Percentiles rank a stretch among this genome's conserved stretches.
phyloP scores from a whole-genome alignment of 2,329 filamentous ascomycete genomes.

The Pseudocercospora ulei region DNA sequence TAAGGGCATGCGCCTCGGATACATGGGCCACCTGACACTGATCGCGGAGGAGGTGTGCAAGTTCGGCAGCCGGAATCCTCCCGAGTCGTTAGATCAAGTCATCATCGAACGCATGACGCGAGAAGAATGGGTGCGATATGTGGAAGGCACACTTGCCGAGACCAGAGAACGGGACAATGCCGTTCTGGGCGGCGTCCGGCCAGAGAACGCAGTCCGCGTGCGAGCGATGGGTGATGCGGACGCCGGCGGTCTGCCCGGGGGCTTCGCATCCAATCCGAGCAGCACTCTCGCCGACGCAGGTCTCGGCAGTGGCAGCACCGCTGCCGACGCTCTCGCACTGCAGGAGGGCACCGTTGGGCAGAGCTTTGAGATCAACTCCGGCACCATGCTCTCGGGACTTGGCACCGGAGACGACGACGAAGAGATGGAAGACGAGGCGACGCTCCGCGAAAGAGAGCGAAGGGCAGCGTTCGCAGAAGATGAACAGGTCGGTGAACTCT shows the following conservation, averaged over 20 bases:
- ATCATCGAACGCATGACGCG: conserved; percentile 85
- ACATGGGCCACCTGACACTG: conserved; percentile 95
- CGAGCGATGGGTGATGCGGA: conserved; percentile 39
- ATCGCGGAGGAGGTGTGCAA: conserved; percentile 98
- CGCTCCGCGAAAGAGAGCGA: conserved; percentile 18
- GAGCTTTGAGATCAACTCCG: conserved; percentile 32
- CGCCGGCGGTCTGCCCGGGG: conserved; percentile 40
- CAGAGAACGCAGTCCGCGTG: conserved; percentile 77
- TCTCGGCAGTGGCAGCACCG: conserved; percentile 50
- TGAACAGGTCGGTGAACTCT: conserved; percentile 59
- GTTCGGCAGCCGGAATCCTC: conserved; percentile 87
- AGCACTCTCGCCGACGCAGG: conserved; percentile 67
- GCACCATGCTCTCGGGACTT: conserved; percentile 61
- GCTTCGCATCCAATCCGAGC: conserved; percentile 41
- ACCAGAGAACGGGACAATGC: conserved; percentile 94
- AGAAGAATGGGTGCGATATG: conserved; percentile 85
- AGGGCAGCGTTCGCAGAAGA: conserved; percentile 40
- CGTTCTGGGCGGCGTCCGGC: conserved; percentile 89
- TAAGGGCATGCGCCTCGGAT: conserved; percentile 83
- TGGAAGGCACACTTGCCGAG: conserved; percentile 84
- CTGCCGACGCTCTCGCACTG: conserved; percentile 32
- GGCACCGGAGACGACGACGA: conserved; percentile 95
- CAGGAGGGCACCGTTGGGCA: conserved; percentile 32
- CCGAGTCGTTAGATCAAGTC: conserved; percentile 70
- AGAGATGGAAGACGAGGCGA: conserved; percentile 60